These are phyloP conservation scores for Triticum monococcum DNA, from an alignment of 176 grass and related monocot species.

Conservation along the genomic window DNA sequence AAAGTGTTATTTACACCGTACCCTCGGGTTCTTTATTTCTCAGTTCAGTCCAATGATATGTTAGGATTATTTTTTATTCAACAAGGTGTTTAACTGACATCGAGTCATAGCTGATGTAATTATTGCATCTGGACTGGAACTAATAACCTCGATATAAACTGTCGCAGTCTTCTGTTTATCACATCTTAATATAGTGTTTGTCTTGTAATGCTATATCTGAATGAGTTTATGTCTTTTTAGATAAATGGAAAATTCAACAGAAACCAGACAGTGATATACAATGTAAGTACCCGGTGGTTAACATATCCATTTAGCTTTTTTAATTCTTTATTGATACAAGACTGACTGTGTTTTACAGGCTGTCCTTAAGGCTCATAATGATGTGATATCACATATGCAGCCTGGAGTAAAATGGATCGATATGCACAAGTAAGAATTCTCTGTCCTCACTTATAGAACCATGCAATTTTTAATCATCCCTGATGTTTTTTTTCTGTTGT, in stretches of 20 bases:
- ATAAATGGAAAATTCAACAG: slow-evolving; percentile 89
- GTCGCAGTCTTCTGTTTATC: slow-evolving; percentile 8
- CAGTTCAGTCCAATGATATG: slow-evolving; percentile 5
- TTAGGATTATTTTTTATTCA: slow-evolving; percentile 14
- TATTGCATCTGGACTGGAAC: neutral
- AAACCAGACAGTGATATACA: slow-evolving; percentile 67
- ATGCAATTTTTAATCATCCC: slow-evolving; percentile 6
- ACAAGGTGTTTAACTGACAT: neutral
- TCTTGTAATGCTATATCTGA: slow-evolving; percentile 27
- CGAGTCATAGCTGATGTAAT: neutral
- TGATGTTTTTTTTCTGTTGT: neutral
- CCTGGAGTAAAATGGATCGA: slow-evolving; percentile 75
- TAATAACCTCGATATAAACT: slow-evolving; percentile 8
- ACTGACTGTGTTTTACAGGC: slow-evolving; percentile 34
- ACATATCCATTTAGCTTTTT: too few relatives aligned
- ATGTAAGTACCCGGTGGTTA: slow-evolving; percentile 48
- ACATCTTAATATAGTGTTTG: neutral
- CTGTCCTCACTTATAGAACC: neutral
- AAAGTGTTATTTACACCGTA: slow-evolving; percentile 25
- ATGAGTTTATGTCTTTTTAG: slow-evolving; percentile 38
- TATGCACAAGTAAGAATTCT: slow-evolving; percentile 78
- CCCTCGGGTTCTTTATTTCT: neutral
- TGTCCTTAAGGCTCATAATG: slow-evolving; percentile 52
- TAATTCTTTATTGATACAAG: neutral
- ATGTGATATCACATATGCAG: slow-evolving; percentile 59